phyloP scores from a whole-genome alignment of 495 filamentous ascomycete genomes.

The Annulohypoxylon bovei region DNA sequence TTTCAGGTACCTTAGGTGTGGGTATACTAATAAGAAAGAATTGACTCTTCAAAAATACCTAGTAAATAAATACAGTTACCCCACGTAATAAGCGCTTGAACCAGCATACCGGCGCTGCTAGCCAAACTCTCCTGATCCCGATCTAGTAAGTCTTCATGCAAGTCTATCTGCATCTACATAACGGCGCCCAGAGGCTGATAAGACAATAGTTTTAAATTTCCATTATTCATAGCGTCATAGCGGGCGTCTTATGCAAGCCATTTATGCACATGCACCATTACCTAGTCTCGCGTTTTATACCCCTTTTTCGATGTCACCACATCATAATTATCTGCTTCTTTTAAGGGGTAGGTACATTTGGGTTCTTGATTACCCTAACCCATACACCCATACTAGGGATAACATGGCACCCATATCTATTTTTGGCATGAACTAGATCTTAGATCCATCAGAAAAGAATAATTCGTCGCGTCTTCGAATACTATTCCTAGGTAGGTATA shows the following conservation, averaged over 20 bases:
- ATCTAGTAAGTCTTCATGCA: constrained; percentile 18
- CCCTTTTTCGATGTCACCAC: not conserved
- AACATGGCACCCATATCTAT: no score
- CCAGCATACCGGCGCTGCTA: constrained; percentile 19
- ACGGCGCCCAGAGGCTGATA: constrained; percentile 7
- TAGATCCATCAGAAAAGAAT: no score
- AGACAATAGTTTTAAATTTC: constrained; percentile 23
- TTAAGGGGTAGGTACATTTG: no score
- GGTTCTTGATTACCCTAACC: not conserved
- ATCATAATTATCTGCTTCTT: no score
- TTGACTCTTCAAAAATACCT: not conserved
- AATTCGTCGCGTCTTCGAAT: no score
- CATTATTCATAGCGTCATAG: constrained; percentile 28
- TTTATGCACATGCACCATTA: not conserved
- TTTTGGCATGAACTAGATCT: not conserved
- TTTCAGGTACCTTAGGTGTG: not conserved
- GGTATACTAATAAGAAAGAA: not conserved
- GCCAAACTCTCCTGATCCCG: not conserved
- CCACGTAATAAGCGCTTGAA: not conserved
- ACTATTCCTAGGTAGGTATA: no score
- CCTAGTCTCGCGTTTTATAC: not conserved
- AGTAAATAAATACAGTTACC: no score
- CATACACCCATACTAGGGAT: no score
- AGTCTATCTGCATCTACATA: constrained; percentile 14
- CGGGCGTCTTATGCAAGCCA: not conserved